A percentile compares a stretch with the other conserved stretches of the same genome.
These are phyloP conservation scores for Plantago rigida DNA, from an alignment of 305 asterid species.

Conservation along the genomic window DNA sequence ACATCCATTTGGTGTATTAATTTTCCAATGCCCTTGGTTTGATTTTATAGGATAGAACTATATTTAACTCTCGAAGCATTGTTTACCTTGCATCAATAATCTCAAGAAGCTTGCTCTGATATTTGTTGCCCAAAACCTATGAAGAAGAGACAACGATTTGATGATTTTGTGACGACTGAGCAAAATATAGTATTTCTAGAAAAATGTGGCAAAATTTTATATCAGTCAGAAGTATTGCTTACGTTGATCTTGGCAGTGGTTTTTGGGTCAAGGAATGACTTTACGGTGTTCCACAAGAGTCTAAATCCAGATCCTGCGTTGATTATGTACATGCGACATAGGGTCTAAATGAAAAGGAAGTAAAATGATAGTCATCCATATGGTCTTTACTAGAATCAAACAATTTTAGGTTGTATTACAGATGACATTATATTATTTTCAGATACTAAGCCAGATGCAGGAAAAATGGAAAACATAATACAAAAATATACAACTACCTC, in stretches of 20 bases:
- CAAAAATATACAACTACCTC: constrained; percentile 41
- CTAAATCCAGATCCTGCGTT: constrained; percentile 98
- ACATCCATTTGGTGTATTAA: background rate
- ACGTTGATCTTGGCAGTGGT: constrained; percentile 75
- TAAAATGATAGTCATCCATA: background rate
- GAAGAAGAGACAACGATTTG: constrained; percentile 1
- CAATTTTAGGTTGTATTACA: background rate
- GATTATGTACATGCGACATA: constrained; percentile 89
- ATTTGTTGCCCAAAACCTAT: constrained; percentile 74
- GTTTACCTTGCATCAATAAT: constrained; percentile 61
- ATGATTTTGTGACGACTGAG: background rate
- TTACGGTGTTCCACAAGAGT: constrained; percentile 91
- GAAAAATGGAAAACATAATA: background rate
- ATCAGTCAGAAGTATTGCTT: constrained; percentile 13
- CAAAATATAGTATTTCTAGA: background rate
- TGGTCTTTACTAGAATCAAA: background rate
- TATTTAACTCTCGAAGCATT: constrained; percentile 1
- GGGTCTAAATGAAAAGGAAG: constrained; percentile 41
- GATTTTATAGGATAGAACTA: background rate
- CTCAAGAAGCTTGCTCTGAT: constrained; percentile 74
- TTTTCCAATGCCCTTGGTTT: background rate
- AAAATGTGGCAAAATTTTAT: background rate
- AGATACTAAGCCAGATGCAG: background rate
- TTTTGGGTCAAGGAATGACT: constrained; percentile 93
- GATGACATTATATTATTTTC: too few relatives aligned